These are phyloP conservation scores for Cytospora piceae DNA, from an alignment of 2,329 filamentous ascomycete genomes.

Conservation along the genomic window DNA sequence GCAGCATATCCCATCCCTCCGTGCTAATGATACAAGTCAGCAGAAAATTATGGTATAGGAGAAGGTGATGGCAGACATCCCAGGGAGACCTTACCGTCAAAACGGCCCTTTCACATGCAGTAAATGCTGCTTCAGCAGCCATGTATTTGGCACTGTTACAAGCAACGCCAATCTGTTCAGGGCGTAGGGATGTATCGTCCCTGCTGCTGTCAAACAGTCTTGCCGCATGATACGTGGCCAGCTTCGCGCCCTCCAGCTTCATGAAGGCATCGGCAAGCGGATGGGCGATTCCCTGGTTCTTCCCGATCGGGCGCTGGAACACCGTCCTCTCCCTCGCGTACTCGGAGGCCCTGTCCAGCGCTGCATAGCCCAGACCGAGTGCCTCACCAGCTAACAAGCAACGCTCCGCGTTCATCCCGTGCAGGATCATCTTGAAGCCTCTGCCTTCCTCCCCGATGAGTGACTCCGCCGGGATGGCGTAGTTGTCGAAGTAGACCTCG, in stretches of 20 bases:
- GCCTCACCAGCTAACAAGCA: constrained; percentile 80
- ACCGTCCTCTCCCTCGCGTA: constrained; percentile 71
- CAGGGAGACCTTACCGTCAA: constrained; percentile 42
- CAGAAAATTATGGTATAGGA: neutral
- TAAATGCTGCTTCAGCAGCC: constrained; percentile 66
- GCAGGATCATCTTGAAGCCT: constrained; percentile 78
- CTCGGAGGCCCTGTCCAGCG: constrained; percentile 60
- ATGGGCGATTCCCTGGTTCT: constrained; percentile 68
- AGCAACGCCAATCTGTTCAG: constrained; percentile 63
- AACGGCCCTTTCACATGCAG: constrained; percentile 64
- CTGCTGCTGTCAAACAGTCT: constrained; percentile 61
- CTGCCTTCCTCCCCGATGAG: constrained; percentile 74
- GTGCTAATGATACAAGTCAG: constrained; percentile 37
- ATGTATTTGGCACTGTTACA: constrained; percentile 74
- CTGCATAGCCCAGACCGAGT: constrained; percentile 77
- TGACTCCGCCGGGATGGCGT: constrained; percentile 64
- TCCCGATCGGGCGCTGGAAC: constrained; percentile 66
- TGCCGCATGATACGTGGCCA: constrained; percentile 68
- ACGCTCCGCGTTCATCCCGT: constrained; percentile 80
- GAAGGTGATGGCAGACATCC: no score
- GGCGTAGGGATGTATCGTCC: constrained; percentile 54
- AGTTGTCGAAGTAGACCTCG: constrained; percentile 86
- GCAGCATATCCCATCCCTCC: constrained; percentile 69
- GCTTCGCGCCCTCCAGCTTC: constrained; percentile 66
- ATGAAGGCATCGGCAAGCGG: constrained; percentile 67